Conservation (phyloP, 441 rosid species). For the Pelargonium myrrhifolium region DNA sequence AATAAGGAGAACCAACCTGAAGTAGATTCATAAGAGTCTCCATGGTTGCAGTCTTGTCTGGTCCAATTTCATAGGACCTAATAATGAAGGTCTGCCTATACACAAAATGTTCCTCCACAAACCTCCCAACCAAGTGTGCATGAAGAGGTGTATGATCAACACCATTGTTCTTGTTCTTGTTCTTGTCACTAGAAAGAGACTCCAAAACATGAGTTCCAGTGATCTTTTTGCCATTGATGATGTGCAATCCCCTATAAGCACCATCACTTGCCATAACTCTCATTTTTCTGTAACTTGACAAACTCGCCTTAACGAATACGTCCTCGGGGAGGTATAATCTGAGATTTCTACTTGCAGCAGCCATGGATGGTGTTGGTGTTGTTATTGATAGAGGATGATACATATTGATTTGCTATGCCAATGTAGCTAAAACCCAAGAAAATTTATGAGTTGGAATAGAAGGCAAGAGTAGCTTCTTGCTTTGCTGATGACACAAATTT, state of each 20-base stretch:
- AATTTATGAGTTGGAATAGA: too few species aligned
- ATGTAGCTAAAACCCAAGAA: too few species aligned
- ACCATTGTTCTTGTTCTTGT: neutral
- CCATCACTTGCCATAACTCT: too few species aligned
- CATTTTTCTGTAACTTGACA: neutral
- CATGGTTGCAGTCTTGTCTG: constrained; percentile 53
- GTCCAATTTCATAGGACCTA: constrained; percentile 49
- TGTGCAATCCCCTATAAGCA: too few species aligned
- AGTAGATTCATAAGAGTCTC: constrained; percentile 53
- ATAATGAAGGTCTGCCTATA: constrained; percentile 41
- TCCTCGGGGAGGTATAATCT: neutral
- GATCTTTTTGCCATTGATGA: constrained; percentile 28
- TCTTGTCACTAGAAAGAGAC: constrained; percentile 1
- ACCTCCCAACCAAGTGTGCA: constrained; percentile 32
- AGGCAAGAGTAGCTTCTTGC: too few species aligned
- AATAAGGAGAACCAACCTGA: too few species aligned
- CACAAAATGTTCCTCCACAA: constrained; percentile 33
- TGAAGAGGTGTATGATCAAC: constrained; percentile 19
- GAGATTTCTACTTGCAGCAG: neutral
- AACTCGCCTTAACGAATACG: neutral
- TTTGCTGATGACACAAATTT: neutral
- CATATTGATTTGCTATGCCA: too few species aligned
- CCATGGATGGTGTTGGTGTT: too few species aligned
- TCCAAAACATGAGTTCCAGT: constrained; percentile 27
- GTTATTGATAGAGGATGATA: too few species aligned